Evolutionary conservation across 2,329 filamentous ascomycete genomes (phyloP).

Genomic region (Hirsutella minnesotensis): DNA sequence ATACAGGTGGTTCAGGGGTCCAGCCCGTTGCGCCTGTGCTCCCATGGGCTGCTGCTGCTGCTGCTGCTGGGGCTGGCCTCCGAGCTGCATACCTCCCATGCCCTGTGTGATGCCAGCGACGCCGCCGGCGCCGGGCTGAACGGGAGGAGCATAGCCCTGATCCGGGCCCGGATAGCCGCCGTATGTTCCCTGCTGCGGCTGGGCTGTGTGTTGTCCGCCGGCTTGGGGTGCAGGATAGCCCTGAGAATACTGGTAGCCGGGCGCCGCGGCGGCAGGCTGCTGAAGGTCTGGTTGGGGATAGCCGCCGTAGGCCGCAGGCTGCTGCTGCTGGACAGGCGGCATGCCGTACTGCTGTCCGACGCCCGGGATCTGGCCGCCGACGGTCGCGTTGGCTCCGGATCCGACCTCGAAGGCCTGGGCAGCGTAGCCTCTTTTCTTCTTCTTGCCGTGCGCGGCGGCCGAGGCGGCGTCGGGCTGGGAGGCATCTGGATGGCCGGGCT

Average conservation of each 20-base stretch:
- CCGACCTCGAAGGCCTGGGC: slow-evolving; percentile 91
- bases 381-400: slow-evolving; percentile 65
- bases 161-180: slow-evolving; percentile 35
- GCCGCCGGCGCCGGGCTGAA: slow-evolving; percentile 24
- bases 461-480: slow-evolving; percentile 10
- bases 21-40: slow-evolving; percentile 28
- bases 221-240: slow-evolving; percentile 32
- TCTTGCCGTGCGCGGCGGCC: slow-evolving; percentile 41
- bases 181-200: slow-evolving; percentile 25
- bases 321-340: slow-evolving; percentile 27
- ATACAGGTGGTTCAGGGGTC: slow-evolving; percentile 73
- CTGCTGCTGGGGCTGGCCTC: slow-evolving; percentile 30
- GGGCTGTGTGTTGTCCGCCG: slow-evolving; percentile 11
- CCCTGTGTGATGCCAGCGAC: slow-evolving; percentile 70
- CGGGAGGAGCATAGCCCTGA: slow-evolving; percentile 48
- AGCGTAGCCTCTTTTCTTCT: slow-evolving; percentile 93
- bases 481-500: slow-evolving; percentile 21
- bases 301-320: slow-evolving; percentile 40
- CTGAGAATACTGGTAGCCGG: slow-evolving; percentile 30
- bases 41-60: slow-evolving; percentile 33
- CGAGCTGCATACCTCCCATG: slow-evolving; percentile 78
- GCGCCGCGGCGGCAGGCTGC: slow-evolving; percentile 16
- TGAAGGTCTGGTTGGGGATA: slow-evolving; percentile 43
- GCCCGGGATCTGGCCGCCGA: slow-evolving; percentile 32
- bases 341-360: slow-evolving; percentile 33